phyloP scores from a whole-genome alignment of 495 filamentous ascomycete genomes.

The Trichocladium antarcticum region DNA sequence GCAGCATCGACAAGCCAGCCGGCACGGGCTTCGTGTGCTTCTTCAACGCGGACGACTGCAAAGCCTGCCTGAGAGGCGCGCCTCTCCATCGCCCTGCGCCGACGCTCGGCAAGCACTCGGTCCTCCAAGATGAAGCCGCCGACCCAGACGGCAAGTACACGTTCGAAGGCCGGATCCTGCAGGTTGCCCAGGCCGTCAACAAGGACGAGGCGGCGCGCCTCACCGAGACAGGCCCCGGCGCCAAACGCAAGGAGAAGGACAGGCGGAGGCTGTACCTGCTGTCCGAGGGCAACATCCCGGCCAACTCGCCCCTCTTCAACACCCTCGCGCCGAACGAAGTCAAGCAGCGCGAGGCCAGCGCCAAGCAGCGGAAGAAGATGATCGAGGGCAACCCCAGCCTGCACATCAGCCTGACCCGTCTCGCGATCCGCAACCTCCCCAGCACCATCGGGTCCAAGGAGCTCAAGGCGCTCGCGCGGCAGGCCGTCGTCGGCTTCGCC shows the following conservation, averaged over 20 bases:
- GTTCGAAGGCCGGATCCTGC: conserved; percentile 75
- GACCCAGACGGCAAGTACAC: conserved; percentile 78
- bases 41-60: conserved; percentile 60
- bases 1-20: conserved; percentile 67
- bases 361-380: conserved; percentile 76
- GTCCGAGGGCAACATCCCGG: conserved; percentile 68
- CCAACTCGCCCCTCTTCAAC: conserved; percentile 59
- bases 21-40: conserved; percentile 96
- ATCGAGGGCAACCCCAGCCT: conserved; percentile 84
- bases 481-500: conserved; percentile 88
- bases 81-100: conserved; percentile 45
- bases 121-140: conserved; percentile 68
- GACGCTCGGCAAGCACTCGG: conserved; percentile 51
- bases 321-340: conserved; percentile 69
- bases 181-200: conserved; percentile 73
- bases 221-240: conserved; percentile 49
- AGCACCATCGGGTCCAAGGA: conserved; percentile 74
- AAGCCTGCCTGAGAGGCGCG: conserved; percentile 58
- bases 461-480: conserved; percentile 78
- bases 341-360: conserved; percentile 76
- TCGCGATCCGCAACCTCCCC: conserved; percentile 91
- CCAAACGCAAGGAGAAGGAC: conserved; percentile 64
- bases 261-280: conserved; percentile 88
- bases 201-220: conserved; percentile 65
- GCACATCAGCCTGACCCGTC: conserved; percentile 79